These are phyloP conservation scores for Venturia asperata DNA, from an alignment of 2,329 filamentous ascomycete genomes.

Conservation along the genomic window DNA sequence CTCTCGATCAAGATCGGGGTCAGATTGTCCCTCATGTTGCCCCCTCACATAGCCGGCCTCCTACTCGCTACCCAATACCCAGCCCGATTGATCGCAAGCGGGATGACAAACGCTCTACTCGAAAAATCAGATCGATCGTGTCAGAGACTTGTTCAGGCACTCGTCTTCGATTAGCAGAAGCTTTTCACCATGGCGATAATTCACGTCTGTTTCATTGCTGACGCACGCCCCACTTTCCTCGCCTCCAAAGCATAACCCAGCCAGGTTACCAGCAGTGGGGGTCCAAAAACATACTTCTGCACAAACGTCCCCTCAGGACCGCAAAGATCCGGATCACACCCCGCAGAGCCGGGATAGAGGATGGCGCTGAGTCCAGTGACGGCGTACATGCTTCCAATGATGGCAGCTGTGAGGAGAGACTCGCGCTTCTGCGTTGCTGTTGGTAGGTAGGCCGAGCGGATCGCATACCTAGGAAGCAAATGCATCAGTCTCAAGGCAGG, in stretches of 20 bases:
- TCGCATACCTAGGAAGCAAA: constrained; percentile 9
- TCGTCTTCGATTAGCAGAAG: neutral
- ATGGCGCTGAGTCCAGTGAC: constrained; percentile 38
- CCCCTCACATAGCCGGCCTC: neutral
- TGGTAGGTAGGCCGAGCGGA: constrained; percentile 6
- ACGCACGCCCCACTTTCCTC: constrained; percentile 15
- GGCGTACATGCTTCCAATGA: constrained; percentile 41
- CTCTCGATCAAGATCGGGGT: neutral
- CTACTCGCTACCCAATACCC: neutral
- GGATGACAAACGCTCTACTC: neutral
- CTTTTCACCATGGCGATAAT: neutral
- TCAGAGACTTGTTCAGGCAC: no score
- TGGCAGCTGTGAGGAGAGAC: constrained; percentile 28
- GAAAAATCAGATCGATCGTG: neutral
- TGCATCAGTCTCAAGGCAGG: neutral
- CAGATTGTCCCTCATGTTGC: neutral
- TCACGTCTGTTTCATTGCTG: no score
- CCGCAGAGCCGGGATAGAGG: constrained; percentile 41
- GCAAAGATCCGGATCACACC: constrained; percentile 42
- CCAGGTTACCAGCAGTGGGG: constrained; percentile 25
- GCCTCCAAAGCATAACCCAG: constrained; percentile 29
- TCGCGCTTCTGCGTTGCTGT: neutral
- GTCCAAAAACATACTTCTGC: constrained; percentile 31
- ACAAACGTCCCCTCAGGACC: constrained; percentile 28
- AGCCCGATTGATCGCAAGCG: neutral